Evolutionary conservation across 1,139 yeast genomes (phyloP), one percentile per base, ranked within the genome.

Genomic region (Kazachstania sp.): DNA sequence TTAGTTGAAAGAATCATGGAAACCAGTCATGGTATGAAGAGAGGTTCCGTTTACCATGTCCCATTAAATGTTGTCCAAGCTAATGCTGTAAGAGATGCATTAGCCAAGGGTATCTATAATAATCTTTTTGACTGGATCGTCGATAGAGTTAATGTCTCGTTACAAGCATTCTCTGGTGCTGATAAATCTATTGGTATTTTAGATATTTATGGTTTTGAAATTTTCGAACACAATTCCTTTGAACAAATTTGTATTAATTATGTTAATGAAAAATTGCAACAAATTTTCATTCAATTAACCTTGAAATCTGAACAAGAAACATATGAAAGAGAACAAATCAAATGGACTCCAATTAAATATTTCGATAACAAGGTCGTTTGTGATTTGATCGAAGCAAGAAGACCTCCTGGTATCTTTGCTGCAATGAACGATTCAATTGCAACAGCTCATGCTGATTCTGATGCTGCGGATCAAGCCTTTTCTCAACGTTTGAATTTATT

Each of bases 201-300:
- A 61, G 99, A 94, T 78, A 94, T 94, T 56, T 94, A 94, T 64
- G 99, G 99, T 8, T 94, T 94, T 70, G 99, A 94, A 67, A 92
- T 94, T 63, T 94, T 94, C 63, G 97, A 92, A 48, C 92, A 86
- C 61, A 92, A 92, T 71, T 87, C 96, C 3, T 92, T 94, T 67
- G 98, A 94, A 66, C 99, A 92, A 68, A 76, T 92, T 56, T 92
- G 98, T 71, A 92, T 92, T 72, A 92, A 92, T 68, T 92, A 92
- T 60, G 98, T 92, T 54, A 92, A 92, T 67, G 99, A 92, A 68
- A 92, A 92, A 69, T 76, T 92, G 58, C 99, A 92, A 70, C 99
- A 92, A 66, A 92, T 92, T 61, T 92, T 92, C 61, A 94, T 92
- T 64, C 96, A 92, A 66, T 76, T 92, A 63, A 94, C 98, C 2